phyloP scores from a whole-genome alignment of 2,329 filamentous ascomycete species.

The Lasiodiplodia theobromae region DNA sequence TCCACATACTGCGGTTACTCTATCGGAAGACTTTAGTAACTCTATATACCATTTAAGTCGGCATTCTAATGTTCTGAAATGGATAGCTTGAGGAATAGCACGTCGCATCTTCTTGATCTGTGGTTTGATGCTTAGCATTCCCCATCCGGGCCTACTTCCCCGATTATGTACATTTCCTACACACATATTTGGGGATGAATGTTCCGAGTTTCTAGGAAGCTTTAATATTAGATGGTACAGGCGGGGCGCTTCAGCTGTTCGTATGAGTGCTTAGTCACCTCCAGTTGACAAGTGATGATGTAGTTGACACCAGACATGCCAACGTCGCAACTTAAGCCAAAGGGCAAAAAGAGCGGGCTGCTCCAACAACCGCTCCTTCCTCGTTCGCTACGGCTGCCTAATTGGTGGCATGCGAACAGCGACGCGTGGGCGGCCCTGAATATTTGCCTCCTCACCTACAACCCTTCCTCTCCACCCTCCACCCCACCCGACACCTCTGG shows the following conservation, averaged over 20 bases:
- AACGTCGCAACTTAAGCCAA: not conserved
- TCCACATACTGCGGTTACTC: not conserved
- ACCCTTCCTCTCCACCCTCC: not conserved
- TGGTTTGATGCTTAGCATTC: not conserved
- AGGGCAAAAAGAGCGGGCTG: not conserved
- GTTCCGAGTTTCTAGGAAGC: not conserved
- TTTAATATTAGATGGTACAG: not conserved
- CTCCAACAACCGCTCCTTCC: not conserved
- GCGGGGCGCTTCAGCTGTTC: not conserved
- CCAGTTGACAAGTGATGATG: not conserved
- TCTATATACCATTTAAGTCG: not conserved
- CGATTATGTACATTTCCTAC: not conserved
- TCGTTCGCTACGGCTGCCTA: not conserved
- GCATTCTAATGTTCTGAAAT: not conserved
- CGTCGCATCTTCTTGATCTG: not conserved
- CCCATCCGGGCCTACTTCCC: not conserved
- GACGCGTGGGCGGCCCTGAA: not conserved
- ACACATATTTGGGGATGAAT: not conserved
- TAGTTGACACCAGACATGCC: not conserved
- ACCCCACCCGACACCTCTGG: not conserved
- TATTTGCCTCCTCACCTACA: not conserved
- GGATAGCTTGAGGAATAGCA: not conserved
- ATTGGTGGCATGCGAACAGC: not conserved
- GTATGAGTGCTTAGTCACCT: not conserved
- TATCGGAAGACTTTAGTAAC: not conserved